Evolutionary conservation across 2,329 filamentous ascomycete genomes (phyloP).

Genomic region (Diaporthe helianthi): DNA sequence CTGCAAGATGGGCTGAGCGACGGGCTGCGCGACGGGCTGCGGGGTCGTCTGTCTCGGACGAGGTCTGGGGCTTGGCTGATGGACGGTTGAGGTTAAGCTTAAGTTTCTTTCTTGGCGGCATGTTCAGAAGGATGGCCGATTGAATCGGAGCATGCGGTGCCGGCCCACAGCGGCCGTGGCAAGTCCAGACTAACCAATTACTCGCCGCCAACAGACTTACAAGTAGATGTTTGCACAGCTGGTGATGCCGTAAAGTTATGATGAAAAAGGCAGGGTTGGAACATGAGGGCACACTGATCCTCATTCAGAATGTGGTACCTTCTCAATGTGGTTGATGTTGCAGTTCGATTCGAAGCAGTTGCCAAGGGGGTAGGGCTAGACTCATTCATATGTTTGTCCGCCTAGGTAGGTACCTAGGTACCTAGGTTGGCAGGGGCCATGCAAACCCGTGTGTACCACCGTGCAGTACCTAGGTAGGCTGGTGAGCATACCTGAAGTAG

Average conservation of each 20-base stretch:
- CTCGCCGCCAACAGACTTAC: not conserved
- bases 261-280: not conserved
- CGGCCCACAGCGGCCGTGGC: not conserved
- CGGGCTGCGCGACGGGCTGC: not conserved
- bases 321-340: not conserved
- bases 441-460: not conserved
- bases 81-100: not conserved
- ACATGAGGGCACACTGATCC: not conserved
- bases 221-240: not conserved
- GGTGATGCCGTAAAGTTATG: not conserved
- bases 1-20: not conserved
- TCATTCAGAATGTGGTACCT: not conserved
- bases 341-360: slow-evolving; percentile 2
- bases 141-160: not conserved
- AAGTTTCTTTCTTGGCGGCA: slow-evolving; percentile 3
- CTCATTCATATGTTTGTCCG: too few species aligned
- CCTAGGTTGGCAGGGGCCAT: not conserved
- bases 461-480: not conserved
- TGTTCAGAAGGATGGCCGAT: not conserved
- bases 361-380: not conserved
- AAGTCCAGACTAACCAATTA: not conserved
- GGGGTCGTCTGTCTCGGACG: not conserved
- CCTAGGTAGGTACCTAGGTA: too few species aligned
- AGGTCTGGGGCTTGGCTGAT: not conserved
- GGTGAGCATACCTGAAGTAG: not conserved